These are phyloP conservation scores for Wickerhamiella siamensis DNA, from an alignment of 805 yeast genomes.

Conservation along the genomic window DNA sequence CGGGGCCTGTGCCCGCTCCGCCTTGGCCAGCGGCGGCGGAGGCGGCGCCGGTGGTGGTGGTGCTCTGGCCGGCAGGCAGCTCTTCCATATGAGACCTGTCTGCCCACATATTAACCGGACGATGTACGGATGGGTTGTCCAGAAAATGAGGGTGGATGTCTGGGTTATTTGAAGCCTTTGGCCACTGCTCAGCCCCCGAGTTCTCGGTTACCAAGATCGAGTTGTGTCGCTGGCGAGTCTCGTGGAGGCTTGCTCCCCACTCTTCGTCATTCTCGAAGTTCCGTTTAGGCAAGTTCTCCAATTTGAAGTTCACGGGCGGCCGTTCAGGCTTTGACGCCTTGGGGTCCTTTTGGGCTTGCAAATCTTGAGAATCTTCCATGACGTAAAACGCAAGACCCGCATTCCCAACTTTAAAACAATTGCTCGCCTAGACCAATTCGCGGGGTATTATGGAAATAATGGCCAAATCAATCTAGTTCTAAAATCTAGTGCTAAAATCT, in stretches of 20 bases:
- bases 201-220: conserved; percentile 16
- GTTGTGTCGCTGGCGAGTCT: conserved; percentile 12
- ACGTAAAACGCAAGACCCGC: neutral
- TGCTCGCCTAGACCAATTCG: too few relatives aligned
- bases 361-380: conserved; percentile 1
- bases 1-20: neutral
- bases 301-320: neutral
- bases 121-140: conserved; percentile 12
- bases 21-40: too few relatives aligned
- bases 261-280: neutral
- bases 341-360: neutral
- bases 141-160: conserved; percentile 19
- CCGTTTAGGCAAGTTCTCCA: neutral
- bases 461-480: too few relatives aligned
- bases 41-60: too few relatives aligned
- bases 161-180: conserved; percentile 5
- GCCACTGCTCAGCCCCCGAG: conserved; percentile 4
- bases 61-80: too few relatives aligned
- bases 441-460: too few relatives aligned
- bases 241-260: neutral
- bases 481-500: too few relatives aligned
- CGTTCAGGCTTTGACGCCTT: neutral
- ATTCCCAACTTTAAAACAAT: neutral
- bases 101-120: conserved; percentile 3
- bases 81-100: neutral